A percentile compares a stretch with the other conserved stretches of the same genome.
phyloP scores from a whole-genome alignment of 2,329 filamentous ascomycete species.

The Thelonectria olida region DNA sequence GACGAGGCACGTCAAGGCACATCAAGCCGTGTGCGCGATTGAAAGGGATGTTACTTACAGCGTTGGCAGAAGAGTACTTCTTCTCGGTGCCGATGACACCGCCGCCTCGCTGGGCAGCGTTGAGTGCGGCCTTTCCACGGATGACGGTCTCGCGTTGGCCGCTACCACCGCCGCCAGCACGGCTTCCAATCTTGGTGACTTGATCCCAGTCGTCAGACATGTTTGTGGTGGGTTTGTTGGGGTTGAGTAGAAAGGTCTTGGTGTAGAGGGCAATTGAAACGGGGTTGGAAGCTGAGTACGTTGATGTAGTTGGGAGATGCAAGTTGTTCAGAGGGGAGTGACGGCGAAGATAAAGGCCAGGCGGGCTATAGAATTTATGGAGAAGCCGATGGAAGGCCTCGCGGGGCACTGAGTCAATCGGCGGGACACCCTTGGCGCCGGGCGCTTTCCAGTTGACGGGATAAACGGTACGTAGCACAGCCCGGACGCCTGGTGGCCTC shows the following conservation, averaged over 20 bases:
- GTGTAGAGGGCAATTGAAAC: no score
- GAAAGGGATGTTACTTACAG: conserved; percentile 46
- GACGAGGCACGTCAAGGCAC: no score
- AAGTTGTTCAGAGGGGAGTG: conserved; percentile 30
- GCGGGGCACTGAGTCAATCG: conserved; percentile 51
- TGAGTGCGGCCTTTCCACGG: conserved; percentile 82
- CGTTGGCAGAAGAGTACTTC: conserved; percentile 82
- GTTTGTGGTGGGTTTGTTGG: conserved; percentile 42
- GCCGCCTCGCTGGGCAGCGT: conserved; percentile 87
- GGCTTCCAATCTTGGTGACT: conserved; percentile 94
- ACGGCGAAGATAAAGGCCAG: conserved; percentile 29
- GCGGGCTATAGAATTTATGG: conserved; percentile 40
- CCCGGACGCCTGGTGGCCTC: conserved; percentile 6
- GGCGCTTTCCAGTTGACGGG: background rate
- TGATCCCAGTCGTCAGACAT: conserved; percentile 82
- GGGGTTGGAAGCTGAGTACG: conserved; percentile 3
- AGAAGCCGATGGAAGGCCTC: conserved; percentile 43
- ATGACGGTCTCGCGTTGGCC: conserved; percentile 85
- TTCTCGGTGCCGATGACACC: conserved; percentile 87
- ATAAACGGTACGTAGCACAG: background rate
- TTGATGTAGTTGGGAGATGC: conserved; percentile 15
- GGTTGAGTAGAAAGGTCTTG: background rate
- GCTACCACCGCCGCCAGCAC: conserved; percentile 73
- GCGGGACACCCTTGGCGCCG: conserved; percentile 37
- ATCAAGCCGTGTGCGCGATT: conserved; percentile 8